These are phyloP conservation scores for Exophiala sp. DNA, from an alignment of 2,329 filamentous ascomycete genomes.

Conservation along the genomic window DNA sequence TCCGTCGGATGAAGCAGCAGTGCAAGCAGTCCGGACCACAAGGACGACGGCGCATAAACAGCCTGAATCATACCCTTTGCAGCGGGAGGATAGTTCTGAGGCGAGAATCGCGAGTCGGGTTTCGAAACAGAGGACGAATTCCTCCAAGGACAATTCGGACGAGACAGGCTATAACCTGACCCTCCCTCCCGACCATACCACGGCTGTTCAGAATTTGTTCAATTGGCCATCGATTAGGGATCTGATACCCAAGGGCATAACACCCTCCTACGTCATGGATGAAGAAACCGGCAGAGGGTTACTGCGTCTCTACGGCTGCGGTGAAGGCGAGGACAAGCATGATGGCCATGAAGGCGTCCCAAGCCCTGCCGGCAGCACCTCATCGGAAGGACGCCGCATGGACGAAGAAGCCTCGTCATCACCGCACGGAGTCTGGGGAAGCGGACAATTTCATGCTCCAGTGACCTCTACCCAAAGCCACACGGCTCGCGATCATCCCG, in stretches of 20 bases:
- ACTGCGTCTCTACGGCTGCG: conserved; percentile 71
- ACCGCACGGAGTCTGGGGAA: conserved; percentile 53
- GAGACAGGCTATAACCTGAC: conserved; percentile 51
- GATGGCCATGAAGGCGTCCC: conserved; percentile 42
- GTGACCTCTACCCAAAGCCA: conserved; percentile 24
- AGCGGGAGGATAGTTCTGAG: conserved; percentile 28
- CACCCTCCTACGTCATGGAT: conserved; percentile 64
- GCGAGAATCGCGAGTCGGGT: conserved; percentile 1
- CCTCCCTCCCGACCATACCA: conserved; percentile 83
- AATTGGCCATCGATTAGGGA: conserved; percentile 65
- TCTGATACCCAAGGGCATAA: conserved; percentile 52
- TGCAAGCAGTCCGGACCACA: not conserved
- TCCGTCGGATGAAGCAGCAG: conserved; percentile 6
- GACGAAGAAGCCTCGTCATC: conserved; percentile 37
- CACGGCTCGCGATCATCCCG: conserved; percentile 35
- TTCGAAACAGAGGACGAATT: conserved; percentile 5
- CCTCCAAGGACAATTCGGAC: conserved; percentile 39
- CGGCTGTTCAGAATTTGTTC: conserved; percentile 78
- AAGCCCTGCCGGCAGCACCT: conserved; percentile 40
- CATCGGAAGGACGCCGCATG: conserved; percentile 27
- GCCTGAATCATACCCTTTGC: conserved; percentile 1
- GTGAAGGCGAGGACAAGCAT: conserved; percentile 66
- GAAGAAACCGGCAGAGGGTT: conserved; percentile 71
- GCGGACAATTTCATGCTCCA: conserved; percentile 37
- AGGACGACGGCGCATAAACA: conserved; percentile 7